Base-by-base conservation (phyloP, 2,329 filamentous ascomycete genomes). In the Diaporthe helianthi region DNA sequence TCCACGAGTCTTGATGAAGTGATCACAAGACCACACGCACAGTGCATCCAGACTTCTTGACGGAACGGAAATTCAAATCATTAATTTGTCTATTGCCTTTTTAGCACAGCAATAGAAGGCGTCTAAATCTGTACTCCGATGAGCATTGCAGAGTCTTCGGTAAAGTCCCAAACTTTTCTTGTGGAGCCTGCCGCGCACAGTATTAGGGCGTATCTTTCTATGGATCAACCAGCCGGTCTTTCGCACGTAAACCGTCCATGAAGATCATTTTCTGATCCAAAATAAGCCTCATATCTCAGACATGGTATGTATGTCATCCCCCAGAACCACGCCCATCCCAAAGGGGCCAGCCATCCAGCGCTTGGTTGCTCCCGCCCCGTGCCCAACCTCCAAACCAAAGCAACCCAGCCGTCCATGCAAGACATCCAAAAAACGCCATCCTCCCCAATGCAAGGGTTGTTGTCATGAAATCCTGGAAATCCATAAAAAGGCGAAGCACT, bases 281-380 rank as follows among this genome's bases (percentile, higher is more conserved):
- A 47, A 24, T 61, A 13, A 29, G 26, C 7, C 58, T 12, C 58
- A 17, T 13, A 15, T 22, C 19, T 12, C 47, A 47, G 58, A 61
- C 58, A 17, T 61, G 58, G 33, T 26, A 17, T 61, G 58, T 61
- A 60, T 31, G 3, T 24, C 41, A 10, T 6, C 41, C 58, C 12
- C 26, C 13, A 61, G 22, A 33, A 47, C 26, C 41, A 47, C 26
- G 41, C 58, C 58, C 41, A 24, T 47, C 26, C 58, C 24, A 47
- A 17, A 41, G 41, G 41, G n/a, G n/a, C n/a, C 58, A 46, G 58
- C 58, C 58, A 47, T 36, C 55, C 55, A 61, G 41, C 55, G 38
- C 55, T 61, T 61, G 58, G 41, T 12, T 12, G 26, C 36, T 15
- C 36, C 13, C 36, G 33, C 36, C 55, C 55, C 55, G 55, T 12